Evolutionary conservation across 148 eudicot genomes (phyloP).

Genomic region (Rhododendron ovatum): DNA sequence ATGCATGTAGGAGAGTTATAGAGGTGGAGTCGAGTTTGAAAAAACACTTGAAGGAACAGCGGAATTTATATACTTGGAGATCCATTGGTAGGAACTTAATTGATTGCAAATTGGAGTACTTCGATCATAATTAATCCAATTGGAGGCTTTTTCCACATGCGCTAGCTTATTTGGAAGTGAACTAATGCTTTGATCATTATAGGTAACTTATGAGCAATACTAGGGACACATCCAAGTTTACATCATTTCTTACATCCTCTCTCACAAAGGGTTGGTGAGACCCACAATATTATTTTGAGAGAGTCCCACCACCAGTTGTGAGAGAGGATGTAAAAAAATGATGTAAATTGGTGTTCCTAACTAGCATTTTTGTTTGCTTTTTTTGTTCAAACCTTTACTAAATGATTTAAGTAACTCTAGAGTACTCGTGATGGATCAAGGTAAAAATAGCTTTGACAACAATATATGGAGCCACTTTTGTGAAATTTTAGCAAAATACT

Average conservation of each 20-base stretch:
- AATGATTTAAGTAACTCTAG: neutral
- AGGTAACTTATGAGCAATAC: conserved; percentile 52
- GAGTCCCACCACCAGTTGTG: too few relatives aligned
- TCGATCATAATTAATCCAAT: neutral
- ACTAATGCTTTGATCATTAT: conserved; percentile 14
- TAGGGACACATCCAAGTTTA: too few relatives aligned
- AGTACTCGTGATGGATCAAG: neutral
- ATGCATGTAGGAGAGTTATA: conserved; percentile 35
- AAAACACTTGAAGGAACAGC: conserved; percentile 73
- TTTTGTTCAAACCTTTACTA: neutral
- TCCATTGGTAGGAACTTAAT: conserved; percentile 52
- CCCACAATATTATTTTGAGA: too few relatives aligned
- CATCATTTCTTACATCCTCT: too few relatives aligned
- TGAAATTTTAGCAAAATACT: neutral
- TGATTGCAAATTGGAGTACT: neutral
- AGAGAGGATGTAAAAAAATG: too few relatives aligned
- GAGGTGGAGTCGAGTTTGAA: conserved; percentile 56
- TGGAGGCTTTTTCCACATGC: conserved; percentile 9
- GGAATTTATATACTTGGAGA: conserved; percentile 48
- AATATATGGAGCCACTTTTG: neutral
- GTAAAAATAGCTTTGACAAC: neutral
- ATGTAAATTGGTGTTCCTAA: too few relatives aligned
- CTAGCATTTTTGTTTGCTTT: too few relatives aligned
- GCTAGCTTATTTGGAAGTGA: neutral
- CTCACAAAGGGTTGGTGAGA: too few relatives aligned